Percentiles rank a stretch among this genome's conserved stretches.
Conservation (phyloP, 169 alveolate species). For the Cryptosporidium andersoni region DNA sequence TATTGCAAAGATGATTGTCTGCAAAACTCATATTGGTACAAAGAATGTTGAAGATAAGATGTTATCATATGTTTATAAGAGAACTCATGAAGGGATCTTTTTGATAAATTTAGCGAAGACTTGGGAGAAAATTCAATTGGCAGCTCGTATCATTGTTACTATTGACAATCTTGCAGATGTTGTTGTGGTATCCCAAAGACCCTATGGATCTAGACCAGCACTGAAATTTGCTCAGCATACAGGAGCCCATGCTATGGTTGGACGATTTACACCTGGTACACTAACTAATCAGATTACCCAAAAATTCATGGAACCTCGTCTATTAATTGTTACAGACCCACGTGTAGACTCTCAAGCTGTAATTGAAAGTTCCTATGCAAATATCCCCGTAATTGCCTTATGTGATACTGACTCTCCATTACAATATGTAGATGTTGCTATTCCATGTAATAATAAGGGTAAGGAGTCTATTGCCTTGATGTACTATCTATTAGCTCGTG, state of each 20-base stretch:
- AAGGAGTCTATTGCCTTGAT: slow-evolving; percentile 95
- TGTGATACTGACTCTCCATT: slow-evolving; percentile 98
- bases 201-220: slow-evolving; percentile 97
- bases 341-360: slow-evolving; percentile 96
- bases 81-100: slow-evolving; percentile 96
- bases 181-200: slow-evolving; percentile 96
- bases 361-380: slow-evolving; percentile 95
- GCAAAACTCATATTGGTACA: slow-evolving; percentile 95
- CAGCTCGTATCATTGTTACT: slow-evolving; percentile 99
- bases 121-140: slow-evolving; percentile 97
- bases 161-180: slow-evolving; percentile 97
- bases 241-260: slow-evolving; percentile 95
- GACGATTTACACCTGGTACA: slow-evolving; percentile 99
- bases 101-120: slow-evolving; percentile 95
- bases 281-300: slow-evolving; percentile 97
- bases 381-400: slow-evolving; percentile 97
- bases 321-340: slow-evolving; percentile 98
- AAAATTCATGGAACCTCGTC: slow-evolving; percentile 97
- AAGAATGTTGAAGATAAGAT: slow-evolving; percentile 94
- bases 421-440: slow-evolving; percentile 97
- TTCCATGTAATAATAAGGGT: slow-evolving; percentile 98
- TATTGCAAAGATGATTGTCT: slow-evolving; percentile 72
- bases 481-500: slow-evolving; percentile 98
- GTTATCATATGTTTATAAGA: slow-evolving; percentile 95
- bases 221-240: slow-evolving; percentile 96